Evolutionary conservation across 495 filamentous ascomycete genomes (phyloP), one percentile per base, ranked within the genome.

Genomic region (Tuber magnatum): DNA sequence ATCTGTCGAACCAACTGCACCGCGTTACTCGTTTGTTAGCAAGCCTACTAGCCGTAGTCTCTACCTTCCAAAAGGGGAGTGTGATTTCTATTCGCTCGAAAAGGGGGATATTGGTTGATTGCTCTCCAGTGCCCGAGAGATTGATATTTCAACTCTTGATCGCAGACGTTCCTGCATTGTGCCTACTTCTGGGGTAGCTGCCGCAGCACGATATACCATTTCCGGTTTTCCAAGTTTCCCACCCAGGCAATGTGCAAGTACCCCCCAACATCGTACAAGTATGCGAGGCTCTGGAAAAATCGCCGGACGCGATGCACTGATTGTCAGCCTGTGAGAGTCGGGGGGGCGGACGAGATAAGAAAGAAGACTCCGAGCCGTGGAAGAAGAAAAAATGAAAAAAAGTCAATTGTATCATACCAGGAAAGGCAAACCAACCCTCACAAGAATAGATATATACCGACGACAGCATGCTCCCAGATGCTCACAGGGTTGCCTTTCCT

Each of bases 341-440:
- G 56, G 32, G 56, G 56, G 56, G 56, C 32, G 56, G 56, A 32
- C n/a, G 12, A 32, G 56, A 61, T 61, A 16, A 61, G 22, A 61
- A 61, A 32, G 56, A 32, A 61, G 32, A 32, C n/a, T 61, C 56
- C n/a, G n/a, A 61, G 28, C 56, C n/a, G 10, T 61, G n/a, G 16
- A 61, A 61, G 28, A 61, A 61, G 16, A 48, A 48, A 48, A 48
- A 22, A n/a, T n/a, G n/a, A n/a, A 48, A 0, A 40, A 7, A 7
- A 40, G 48, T 10, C 56, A 32, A 32, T 61, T 61, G 56, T 10
- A 32, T n/a, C n/a, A 32, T 10, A 32, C 56, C n/a, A 32, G 28
- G n/a, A 32, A 61, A 61, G 56, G 56, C 28, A 61, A 61, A 61
- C n/a, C 56, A 61, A 61, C 56, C 56, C 56, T n/a, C n/a, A 32